Percentiles rank a stretch among this genome's conserved stretches.
These are phyloP conservation scores for Xylariaceae sp. DNA, from an alignment of 2,329 filamentous ascomycete species.

Conservation along the genomic window DNA sequence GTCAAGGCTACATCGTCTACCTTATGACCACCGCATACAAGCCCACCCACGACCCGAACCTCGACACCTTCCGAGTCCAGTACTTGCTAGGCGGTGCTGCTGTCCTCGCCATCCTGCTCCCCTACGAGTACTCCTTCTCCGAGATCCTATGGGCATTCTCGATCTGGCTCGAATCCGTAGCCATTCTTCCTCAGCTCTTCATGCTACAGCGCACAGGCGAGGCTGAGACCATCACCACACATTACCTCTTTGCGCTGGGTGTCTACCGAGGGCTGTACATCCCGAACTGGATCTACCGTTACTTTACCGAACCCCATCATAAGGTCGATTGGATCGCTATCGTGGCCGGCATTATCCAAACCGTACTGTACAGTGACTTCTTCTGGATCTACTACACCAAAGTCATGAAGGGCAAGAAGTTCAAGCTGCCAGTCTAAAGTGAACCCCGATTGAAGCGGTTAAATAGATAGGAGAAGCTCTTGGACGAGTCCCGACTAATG, in stretches of 20 bases:
- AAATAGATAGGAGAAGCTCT: not conserved
- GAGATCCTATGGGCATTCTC: conserved; percentile 98
- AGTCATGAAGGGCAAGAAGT: conserved; percentile 84
- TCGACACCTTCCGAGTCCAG: conserved; percentile 95
- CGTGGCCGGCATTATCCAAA: conserved; percentile 86
- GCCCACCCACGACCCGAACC: conserved; percentile 92
- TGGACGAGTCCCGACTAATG: not conserved
- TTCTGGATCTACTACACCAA: conserved; percentile 99
- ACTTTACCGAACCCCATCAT: conserved; percentile 68
- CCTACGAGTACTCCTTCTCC: conserved; percentile 74
- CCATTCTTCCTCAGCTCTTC: conserved; percentile 94
- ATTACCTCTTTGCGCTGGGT: conserved; percentile 93
- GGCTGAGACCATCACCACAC: conserved; percentile 98
- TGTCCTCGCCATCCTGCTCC: conserved; percentile 74
- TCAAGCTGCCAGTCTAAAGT: conserved; percentile 72
- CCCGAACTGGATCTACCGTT: conserved; percentile 96
- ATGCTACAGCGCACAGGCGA: conserved; percentile 97
- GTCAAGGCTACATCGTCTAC: conserved; percentile 92
- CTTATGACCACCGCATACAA: conserved; percentile 98
- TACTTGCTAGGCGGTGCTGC: conserved; percentile 83
- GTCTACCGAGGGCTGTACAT: conserved; percentile 93
- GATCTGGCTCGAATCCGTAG: conserved; percentile 96
- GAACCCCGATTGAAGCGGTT: not conserved
- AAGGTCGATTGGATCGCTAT: conserved; percentile 82
- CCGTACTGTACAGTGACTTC: conserved; percentile 94